Conservation (phyloP, 768 basidiomycete genomes). For the Lentinula sp. region DNA sequence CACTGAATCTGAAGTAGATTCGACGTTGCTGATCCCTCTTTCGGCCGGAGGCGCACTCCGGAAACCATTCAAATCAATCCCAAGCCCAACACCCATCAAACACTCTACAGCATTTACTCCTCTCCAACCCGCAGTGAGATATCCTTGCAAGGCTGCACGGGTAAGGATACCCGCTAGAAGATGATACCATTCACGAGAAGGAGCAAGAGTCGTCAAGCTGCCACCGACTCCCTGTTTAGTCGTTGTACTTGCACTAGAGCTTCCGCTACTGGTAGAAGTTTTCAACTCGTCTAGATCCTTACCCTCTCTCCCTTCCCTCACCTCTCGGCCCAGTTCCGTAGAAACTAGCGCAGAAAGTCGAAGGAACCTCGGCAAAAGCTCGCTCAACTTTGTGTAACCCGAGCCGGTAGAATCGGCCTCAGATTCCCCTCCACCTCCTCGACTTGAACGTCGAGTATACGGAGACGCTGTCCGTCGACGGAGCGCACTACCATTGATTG, state of each 20-base stretch:
- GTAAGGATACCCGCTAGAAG: conserved; percentile 72
- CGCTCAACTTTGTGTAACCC: conserved; percentile 59
- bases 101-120: conserved; percentile 66
- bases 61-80: conserved; percentile 24
- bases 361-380: conserved; percentile 66
- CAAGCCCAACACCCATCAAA: conserved; percentile 66
- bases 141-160: conserved; percentile 81
- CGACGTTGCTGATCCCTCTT: conserved; percentile 8
- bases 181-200: conserved; percentile 78
- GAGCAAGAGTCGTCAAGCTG: conserved; percentile 38
- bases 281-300: conserved; percentile 11
- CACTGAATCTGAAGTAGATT: not conserved
- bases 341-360: conserved; percentile 75
- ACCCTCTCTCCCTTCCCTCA: conserved; percentile 44
- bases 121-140: conserved; percentile 75
- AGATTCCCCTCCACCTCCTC: conserved; percentile 18
- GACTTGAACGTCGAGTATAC: conserved; percentile 8
- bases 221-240: conserved; percentile 8
- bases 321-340: conserved; percentile 69
- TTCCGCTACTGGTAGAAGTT: not conserved
- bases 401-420: conserved; percentile 26
- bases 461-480: conserved; percentile 34
- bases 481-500: conserved; percentile 49
- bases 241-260: not conserved
- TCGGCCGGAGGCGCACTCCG: conserved; percentile 6